phyloP scores from a whole-genome alignment of 108 stramenopile genomes.

The Skeletonema marinoi region DNA sequence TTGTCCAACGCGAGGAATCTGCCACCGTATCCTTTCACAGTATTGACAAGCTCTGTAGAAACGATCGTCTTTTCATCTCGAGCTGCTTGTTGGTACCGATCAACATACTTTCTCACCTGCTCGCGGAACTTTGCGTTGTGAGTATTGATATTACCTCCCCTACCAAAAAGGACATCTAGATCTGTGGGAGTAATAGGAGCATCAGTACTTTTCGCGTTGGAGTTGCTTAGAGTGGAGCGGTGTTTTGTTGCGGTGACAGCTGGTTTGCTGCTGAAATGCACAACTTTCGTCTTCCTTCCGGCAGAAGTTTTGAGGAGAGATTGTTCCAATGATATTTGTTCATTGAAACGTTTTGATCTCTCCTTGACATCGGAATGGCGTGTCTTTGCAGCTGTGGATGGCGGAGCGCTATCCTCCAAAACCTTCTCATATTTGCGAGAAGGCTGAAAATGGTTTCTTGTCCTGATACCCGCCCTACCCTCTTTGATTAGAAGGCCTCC shows the following conservation, averaged over 20 bases:
- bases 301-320: background rate
- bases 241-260: background rate
- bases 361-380: background rate
- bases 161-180: constrained; percentile 56
- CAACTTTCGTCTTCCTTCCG: background rate
- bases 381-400: background rate
- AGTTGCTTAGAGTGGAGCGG: background rate
- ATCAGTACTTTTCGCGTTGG: background rate
- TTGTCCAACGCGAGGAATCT: constrained; percentile 62
- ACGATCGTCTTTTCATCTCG: constrained; percentile 76
- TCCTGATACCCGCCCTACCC: background rate
- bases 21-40: constrained; percentile 46
- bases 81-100: constrained; percentile 38
- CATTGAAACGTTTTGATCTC: background rate
- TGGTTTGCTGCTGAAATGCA: background rate
- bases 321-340: background rate
- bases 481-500: background rate
- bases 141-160: constrained; percentile 79
- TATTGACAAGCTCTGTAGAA: constrained; percentile 62
- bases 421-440: background rate
- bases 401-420: background rate
- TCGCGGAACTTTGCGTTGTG: constrained; percentile 85
- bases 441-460: background rate
- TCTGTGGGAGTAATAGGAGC: constrained; percentile 15
- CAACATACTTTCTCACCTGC: constrained; percentile 44